Base-by-base conservation (phyloP, 2,329 filamentous ascomycete genomes). In the Fusarium annulatum region DNA sequence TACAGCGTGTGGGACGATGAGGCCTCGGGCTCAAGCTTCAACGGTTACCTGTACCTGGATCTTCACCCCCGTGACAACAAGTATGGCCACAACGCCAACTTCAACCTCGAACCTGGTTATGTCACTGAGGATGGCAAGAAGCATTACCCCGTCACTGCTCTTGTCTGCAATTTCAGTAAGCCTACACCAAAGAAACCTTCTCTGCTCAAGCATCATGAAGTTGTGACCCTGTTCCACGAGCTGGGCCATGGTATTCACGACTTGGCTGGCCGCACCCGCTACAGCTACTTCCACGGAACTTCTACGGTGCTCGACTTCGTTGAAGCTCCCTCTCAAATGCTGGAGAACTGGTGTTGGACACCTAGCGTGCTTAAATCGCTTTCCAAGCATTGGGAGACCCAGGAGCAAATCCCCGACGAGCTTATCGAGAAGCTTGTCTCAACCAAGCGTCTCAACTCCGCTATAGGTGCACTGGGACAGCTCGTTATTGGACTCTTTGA, bases 111-210 rank as follows among this genome's bases (percentile, higher is more conserved):
- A 82, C 92, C 93, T 2, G 92, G 92, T 30, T 94, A 89, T 82
- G 83, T 90, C 63, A 85, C 88, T 64, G 85, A 88, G 59, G 89
- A 94, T 68, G 93, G 93, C 70, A 91, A 89, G 41, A 88, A 93
- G 61, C 88, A 90, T 64, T 95, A 95, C 80, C 93, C 93, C 10
- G 92, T 92, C 2, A 96, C 93, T 1, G 92, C 93, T 3, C 86
- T 96, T 16, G 93, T 96, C 16, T 96, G 93, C 88, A 96, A 96
- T 84, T 96, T 96, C 81, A 93, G 91, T 79, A 95, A 95, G 83
- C 92, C 93, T 5, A 93, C 92, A 2, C 85, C 89, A 15, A 92
- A 88, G 79, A 95, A 94, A 82, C 93, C 93, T 9, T 93, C 90
- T 28, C 86, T 96, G 7, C 88, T 96, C 46, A 95, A 95, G 86